phyloP scores from a whole-genome alignment of 441 rosid genomes.

The Flueggea neowawraea region DNA sequence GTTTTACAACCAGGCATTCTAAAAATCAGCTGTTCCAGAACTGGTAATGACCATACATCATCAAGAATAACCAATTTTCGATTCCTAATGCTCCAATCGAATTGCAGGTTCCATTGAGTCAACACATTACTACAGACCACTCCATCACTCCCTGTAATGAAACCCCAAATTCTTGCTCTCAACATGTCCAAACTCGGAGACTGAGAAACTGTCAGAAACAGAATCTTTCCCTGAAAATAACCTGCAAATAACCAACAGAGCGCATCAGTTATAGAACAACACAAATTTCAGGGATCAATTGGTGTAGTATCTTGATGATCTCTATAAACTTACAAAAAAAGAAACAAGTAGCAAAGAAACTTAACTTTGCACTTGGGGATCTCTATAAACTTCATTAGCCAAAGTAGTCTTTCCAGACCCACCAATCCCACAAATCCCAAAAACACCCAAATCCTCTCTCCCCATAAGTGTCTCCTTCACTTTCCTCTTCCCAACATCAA shows the following conservation, averaged over 20 bases:
- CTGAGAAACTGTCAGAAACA: conserved; percentile 77
- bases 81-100: conserved; percentile 18
- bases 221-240: conserved; percentile 41
- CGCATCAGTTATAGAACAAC: too few relatives aligned
- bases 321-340: too few relatives aligned
- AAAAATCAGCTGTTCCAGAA: conserved; percentile 49
- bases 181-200: conserved; percentile 64
- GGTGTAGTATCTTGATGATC: too few relatives aligned
- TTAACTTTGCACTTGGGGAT: conserved; percentile 52
- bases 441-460: conserved; percentile 28
- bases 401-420: conserved; percentile 92
- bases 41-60: conserved; percentile 72
- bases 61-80: conserved; percentile 57
- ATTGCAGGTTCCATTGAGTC: conserved; percentile 35
- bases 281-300: too few relatives aligned
- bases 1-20: conserved; percentile 50
- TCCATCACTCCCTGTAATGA: conserved; percentile 34
- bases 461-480: conserved; percentile 67
- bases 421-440: conserved; percentile 79
- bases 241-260: conserved; percentile 24
- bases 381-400: conserved; percentile 60
- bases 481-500: conserved; percentile 60
- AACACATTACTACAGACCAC: conserved; percentile 5
- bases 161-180: conserved; percentile 35
- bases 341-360: not conserved